Evolutionary conservation across 495 filamentous ascomycete species (phyloP).

Genomic region (Lophium mytilinum): DNA sequence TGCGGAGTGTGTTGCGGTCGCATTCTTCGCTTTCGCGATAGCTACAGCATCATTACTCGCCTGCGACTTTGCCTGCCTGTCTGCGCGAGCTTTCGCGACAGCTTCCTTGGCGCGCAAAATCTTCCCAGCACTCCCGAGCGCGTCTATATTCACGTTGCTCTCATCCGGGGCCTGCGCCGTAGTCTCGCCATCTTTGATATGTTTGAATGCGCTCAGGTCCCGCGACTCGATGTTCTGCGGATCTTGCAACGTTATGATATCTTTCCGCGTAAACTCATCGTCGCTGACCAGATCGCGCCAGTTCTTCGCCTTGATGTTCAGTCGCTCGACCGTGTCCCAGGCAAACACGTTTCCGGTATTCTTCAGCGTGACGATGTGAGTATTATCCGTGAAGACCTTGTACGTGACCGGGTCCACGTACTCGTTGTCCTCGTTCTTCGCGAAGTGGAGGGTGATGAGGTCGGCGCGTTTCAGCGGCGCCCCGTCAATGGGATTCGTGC

Average conservation of each 20-base stretch:
- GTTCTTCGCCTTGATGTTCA: constrained; percentile 97
- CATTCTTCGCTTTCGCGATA: constrained; percentile 15
- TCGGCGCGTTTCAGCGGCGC: constrained; percentile 68
- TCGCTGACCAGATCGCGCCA: constrained; percentile 90
- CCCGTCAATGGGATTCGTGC: constrained; percentile 76
- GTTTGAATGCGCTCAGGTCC: constrained; percentile 84
- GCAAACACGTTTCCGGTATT: constrained; percentile 92
- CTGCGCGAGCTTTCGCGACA: constrained; percentile 70
- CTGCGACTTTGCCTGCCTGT: constrained; percentile 34
- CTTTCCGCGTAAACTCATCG: constrained; percentile 75
- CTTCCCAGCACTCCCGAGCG: constrained; percentile 74
- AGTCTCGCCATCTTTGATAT: constrained; percentile 68
- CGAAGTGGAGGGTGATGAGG: constrained; percentile 82
- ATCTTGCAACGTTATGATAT: constrained; percentile 95
- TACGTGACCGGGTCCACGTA: constrained; percentile 94
- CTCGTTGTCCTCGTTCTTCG: constrained; percentile 88
- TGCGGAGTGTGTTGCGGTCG: constrained; percentile 23
- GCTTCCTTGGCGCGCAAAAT: constrained; percentile 88
- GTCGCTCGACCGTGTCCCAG: constrained; percentile 86
- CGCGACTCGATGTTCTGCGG: constrained; percentile 81
- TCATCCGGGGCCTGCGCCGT: constrained; percentile 51
- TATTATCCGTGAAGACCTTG: constrained; percentile 97
- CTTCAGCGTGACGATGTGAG: constrained; percentile 83
- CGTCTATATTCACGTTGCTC: constrained; percentile 63
- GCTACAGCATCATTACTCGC: constrained; percentile 22